These are phyloP conservation scores for Ballota nigra DNA, from an alignment of 257 asterid species.

Conservation along the genomic window DNA sequence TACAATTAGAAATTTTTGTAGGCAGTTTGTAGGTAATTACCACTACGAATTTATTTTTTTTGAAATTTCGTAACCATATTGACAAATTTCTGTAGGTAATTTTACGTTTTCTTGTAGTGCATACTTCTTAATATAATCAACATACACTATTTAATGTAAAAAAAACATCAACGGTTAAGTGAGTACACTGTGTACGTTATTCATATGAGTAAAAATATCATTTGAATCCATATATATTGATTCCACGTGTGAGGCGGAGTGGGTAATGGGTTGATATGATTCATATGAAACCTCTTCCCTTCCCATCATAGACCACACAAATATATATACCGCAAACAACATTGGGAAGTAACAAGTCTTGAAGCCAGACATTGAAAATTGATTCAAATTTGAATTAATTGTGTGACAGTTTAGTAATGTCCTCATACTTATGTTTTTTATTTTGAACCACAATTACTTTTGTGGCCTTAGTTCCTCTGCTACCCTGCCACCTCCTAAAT, in stretches of 20 bases:
- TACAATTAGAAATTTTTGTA: too few relatives aligned
- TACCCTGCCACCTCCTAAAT: neutral
- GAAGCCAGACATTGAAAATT: neutral
- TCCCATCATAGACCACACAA: neutral
- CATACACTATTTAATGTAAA: too few relatives aligned
- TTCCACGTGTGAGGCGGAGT: constrained; percentile 18
- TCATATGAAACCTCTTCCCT: neutral
- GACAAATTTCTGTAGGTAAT: too few relatives aligned
- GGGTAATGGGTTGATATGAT: neutral
- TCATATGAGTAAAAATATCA: neutral
- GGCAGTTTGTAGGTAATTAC: too few relatives aligned
- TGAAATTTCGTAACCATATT: too few relatives aligned
- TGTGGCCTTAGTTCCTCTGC: constrained; percentile 20
- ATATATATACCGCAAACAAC: neutral
- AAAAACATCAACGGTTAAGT: too few relatives aligned
- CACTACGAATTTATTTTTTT: too few relatives aligned
- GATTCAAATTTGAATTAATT: neutral
- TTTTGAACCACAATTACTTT: constrained; percentile 20
- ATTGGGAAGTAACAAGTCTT: neutral
- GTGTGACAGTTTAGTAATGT: constrained; percentile 11
- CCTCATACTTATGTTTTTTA: constrained; percentile 15
- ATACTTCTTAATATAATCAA: too few relatives aligned
- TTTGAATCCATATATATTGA: neutral
- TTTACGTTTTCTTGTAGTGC: too few relatives aligned
- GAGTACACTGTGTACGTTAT: too few relatives aligned